These are phyloP conservation scores for Pseudofabraea citricarpa DNA, from an alignment of 2,329 filamentous ascomycete species.

Conservation along the genomic window DNA sequence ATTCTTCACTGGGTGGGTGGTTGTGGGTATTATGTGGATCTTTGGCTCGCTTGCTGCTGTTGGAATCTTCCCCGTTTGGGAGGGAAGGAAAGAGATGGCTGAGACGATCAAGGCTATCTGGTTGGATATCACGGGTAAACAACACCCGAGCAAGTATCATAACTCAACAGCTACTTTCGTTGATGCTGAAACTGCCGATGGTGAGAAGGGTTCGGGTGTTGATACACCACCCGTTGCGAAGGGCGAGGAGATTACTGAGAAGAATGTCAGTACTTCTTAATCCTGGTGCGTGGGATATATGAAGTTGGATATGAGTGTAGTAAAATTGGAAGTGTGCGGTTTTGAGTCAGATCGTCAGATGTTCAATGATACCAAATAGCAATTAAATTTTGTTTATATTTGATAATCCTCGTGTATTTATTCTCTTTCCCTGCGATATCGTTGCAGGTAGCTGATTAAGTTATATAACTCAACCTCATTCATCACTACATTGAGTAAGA, in stretches of 20 bases:
- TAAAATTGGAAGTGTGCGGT: no score
- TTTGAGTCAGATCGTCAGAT: no score
- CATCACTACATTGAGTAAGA: no score
- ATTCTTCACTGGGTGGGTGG: constrained; percentile 81
- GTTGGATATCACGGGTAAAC: constrained; percentile 49
- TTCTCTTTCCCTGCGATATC: no score
- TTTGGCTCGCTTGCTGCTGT: constrained; percentile 69
- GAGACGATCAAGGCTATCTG: constrained; percentile 58
- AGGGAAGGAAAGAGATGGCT: constrained; percentile 65
- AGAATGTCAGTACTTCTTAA: no score
- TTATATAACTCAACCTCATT: no score
- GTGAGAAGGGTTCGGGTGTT: constrained; percentile 16
- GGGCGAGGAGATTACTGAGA: neutral
- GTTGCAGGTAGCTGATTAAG: no score
- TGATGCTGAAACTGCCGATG: constrained; percentile 9
- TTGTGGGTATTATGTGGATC: constrained; percentile 74
- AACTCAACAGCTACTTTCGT: constrained; percentile 19
- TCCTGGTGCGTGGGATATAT: no score
- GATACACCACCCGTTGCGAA: constrained; percentile 14
- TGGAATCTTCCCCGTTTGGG: constrained; percentile 75
- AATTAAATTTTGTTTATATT: no score
- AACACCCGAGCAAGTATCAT: constrained; percentile 23
- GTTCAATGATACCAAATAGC: no score
- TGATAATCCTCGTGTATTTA: no score
- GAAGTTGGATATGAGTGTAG: no score